Evolutionary conservation across 2,329 filamentous ascomycete genomes (phyloP).

Genomic region (Raffaelea albimanens): DNA sequence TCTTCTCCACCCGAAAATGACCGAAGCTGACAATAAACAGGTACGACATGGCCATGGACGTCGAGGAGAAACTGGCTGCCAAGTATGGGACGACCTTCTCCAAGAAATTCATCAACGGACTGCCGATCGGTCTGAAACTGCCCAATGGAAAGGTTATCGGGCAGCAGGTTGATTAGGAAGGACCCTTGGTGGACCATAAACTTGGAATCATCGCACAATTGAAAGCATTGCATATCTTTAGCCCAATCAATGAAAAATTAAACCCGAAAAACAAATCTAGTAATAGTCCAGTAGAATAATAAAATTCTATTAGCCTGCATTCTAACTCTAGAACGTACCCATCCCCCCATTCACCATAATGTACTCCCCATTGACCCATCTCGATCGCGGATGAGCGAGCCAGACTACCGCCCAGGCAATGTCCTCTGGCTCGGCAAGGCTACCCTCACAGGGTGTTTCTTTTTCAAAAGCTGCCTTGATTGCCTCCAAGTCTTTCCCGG

Average conservation of each 20-base stretch:
- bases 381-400: not conserved
- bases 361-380: not conserved
- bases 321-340: not conserved
- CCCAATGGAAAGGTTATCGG: not conserved
- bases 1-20: not conserved
- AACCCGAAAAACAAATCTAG: too few species aligned
- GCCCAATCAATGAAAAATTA: too few species aligned
- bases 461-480: not conserved
- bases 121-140: conserved; percentile 34
- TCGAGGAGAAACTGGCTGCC: conserved; percentile 37
- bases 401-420: not conserved
- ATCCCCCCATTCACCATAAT: not conserved
- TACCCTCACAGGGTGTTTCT: not conserved
- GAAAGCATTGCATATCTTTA: too few species aligned
- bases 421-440: not conserved
- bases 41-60: conserved; percentile 50
- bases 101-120: conserved; percentile 29
- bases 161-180: too few species aligned
- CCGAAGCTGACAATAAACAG: conserved; percentile 18
- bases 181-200: too few species aligned
- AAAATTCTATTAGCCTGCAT: too few species aligned
- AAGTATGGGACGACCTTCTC: conserved; percentile 22
- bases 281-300: too few species aligned
- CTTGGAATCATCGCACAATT: too few species aligned
- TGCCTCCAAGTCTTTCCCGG: not conserved